Evolutionary conservation across 495 filamentous ascomycete genomes (phyloP).

Genomic region (Stereocaulon alpinum): DNA sequence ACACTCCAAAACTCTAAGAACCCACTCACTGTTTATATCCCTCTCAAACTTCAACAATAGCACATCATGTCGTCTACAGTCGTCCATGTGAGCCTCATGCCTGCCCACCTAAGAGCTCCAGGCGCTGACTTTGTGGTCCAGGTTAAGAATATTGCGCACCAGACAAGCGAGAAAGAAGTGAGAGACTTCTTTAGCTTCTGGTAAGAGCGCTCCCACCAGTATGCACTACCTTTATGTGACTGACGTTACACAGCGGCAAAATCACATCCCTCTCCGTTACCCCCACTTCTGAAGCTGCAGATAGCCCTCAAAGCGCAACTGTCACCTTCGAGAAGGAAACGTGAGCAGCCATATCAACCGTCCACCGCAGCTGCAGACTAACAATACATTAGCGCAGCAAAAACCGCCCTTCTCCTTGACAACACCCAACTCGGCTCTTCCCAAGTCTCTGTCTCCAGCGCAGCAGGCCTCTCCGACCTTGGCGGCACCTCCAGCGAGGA

Average conservation of each 20-base stretch:
- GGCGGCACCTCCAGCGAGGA: constrained; percentile 43
- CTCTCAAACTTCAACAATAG: neutral
- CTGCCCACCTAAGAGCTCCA: neutral
- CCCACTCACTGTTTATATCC: neutral
- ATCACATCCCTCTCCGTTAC: constrained; percentile 73
- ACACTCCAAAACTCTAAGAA: neutral
- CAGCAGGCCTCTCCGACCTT: constrained; percentile 53
- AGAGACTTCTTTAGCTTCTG: constrained; percentile 99
- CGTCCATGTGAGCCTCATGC: constrained; percentile 33
- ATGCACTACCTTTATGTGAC: neutral
- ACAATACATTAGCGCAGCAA: constrained; percentile 52
- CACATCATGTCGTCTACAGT: constrained; percentile 40
- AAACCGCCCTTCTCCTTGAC: constrained; percentile 92
- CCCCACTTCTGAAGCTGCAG: constrained; percentile 45
- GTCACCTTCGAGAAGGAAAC: constrained; percentile 95
- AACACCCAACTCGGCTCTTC: constrained; percentile 81
- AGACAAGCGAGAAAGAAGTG: constrained; percentile 81
- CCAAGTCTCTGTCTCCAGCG: constrained; percentile 65
- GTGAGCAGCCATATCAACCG: constrained; percentile 34
- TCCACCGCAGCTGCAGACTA: constrained; percentile 7
- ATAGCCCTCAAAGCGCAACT: constrained; percentile 63
- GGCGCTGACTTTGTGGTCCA: neutral
- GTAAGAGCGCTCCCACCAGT: constrained; percentile 37
- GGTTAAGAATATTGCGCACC: constrained; percentile 69
- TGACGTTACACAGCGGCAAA: constrained; percentile 61